These are phyloP conservation scores for Kokia cookei DNA, from an alignment of 441 rosid species.

Conservation along the genomic window DNA sequence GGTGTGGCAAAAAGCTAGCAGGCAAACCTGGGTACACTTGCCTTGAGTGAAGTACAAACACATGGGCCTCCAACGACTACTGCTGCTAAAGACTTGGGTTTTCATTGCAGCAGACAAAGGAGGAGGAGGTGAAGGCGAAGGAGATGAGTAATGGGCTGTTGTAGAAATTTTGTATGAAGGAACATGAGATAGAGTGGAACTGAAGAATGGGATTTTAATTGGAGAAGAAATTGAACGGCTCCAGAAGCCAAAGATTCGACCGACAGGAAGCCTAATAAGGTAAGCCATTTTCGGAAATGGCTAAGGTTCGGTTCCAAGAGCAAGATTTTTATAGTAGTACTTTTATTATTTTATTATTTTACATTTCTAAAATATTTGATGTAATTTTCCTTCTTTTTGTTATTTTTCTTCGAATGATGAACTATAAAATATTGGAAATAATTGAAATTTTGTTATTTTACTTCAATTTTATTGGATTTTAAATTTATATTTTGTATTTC, in stretches of 20 bases:
- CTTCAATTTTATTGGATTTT: too few relatives aligned
- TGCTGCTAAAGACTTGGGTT: neutral
- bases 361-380: too few relatives aligned
- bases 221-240: slow-evolving; percentile 16
- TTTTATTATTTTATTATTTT: neutral
- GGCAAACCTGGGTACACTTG: slow-evolving; percentile 64
- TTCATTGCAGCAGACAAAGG: slow-evolving; percentile 13
- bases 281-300: slow-evolving; percentile 28
- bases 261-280: slow-evolving; percentile 20
- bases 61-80: slow-evolving; percentile 59
- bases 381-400: too few relatives aligned
- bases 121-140: slow-evolving; percentile 6
- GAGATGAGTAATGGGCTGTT: slow-evolving; percentile 7
- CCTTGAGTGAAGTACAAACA: slow-evolving; percentile 86
- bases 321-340: neutral
- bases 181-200: slow-evolving; percentile 3
- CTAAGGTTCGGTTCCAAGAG: neutral
- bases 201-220: neutral
- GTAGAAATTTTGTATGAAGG: slow-evolving; percentile 17
- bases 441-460: too few relatives aligned
- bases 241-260: slow-evolving; percentile 18
- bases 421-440: too few relatives aligned
- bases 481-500: too few relatives aligned
- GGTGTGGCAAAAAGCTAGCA: neutral
- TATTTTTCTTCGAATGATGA: too few relatives aligned